Percentiles rank a stretch among this genome's conserved stretches.
Conservation (phyloP, 2,329 filamentous ascomycete species). For the Nigrospora osmanthi region DNA sequence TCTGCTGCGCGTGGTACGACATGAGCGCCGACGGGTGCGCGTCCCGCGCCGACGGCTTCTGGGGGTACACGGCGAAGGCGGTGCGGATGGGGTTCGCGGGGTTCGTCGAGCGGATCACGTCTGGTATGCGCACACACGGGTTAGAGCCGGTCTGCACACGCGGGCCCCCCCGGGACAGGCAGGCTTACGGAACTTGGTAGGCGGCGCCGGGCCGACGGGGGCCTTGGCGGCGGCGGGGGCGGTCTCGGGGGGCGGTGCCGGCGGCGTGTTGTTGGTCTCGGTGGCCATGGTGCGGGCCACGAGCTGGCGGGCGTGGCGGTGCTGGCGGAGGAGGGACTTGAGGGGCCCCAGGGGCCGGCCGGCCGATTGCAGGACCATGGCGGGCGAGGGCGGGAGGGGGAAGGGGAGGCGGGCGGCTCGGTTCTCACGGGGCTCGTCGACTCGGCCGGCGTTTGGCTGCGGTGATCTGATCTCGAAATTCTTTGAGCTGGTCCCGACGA, state of each 20-base stretch:
- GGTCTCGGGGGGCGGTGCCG: too few relatives aligned
- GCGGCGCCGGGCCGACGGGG: too few relatives aligned
- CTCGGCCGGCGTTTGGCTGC: neutral
- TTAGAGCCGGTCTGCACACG: too few relatives aligned
- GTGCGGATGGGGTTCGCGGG: conserved; percentile 23
- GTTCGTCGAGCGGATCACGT: conserved; percentile 20
- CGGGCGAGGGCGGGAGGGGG: conserved; percentile 8
- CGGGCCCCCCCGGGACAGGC: too few relatives aligned
- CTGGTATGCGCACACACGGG: conserved; percentile 7
- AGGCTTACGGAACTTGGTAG: too few relatives aligned
- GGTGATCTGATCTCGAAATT: neutral
- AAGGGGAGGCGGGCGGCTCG: neutral
- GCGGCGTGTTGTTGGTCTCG: conserved; percentile 9
- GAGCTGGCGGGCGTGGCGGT: conserved; percentile 37
- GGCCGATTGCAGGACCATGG: conserved; percentile 53
- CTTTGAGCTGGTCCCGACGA: neutral
- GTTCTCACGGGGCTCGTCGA: neutral
- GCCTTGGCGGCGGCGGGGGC: too few relatives aligned
- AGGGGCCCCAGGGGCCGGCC: conserved; percentile 63
- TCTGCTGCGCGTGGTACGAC: conserved; percentile 59
- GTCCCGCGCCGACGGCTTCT: conserved; percentile 45
- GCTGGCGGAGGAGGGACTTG: conserved; percentile 54
- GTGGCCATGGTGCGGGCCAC: conserved; percentile 41
- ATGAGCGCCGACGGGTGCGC: conserved; percentile 60
- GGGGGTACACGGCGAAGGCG: conserved; percentile 47